Percentiles rank a stretch among this genome's conserved stretches.
phyloP scores from a whole-genome alignment of 139 green algal species.

The Deuterostichococcus epilithicus region DNA sequence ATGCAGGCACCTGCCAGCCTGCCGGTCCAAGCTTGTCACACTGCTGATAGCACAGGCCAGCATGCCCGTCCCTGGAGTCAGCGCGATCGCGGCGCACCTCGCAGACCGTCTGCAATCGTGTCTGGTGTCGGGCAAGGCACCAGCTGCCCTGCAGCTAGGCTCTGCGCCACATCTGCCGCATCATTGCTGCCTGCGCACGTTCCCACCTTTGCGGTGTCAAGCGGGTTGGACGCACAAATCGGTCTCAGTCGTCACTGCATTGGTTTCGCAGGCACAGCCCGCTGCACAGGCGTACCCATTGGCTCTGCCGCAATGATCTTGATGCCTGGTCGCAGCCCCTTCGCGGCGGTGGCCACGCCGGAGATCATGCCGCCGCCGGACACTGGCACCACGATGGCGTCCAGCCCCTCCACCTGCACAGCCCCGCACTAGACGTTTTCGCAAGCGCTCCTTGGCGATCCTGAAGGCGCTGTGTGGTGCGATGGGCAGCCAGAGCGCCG shows the following conservation, averaged over 20 bases:
- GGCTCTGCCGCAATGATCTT: constrained; percentile 62
- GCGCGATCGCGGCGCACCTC: constrained; percentile 29
- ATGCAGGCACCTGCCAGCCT: too few relatives aligned
- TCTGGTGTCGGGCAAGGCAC: constrained; percentile 39
- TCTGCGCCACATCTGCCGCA: constrained; percentile 42
- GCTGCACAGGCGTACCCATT: constrained; percentile 20
- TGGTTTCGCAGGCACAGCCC: not conserved
- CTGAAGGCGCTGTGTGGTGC: too few relatives aligned
- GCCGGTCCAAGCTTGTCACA: too few relatives aligned
- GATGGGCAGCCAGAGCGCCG: too few relatives aligned
- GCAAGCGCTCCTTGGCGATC: too few relatives aligned
- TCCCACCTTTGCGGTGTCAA: not conserved
- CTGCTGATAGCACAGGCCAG: too few relatives aligned
- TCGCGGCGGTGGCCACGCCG: constrained; percentile 70
- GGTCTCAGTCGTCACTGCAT: not conserved
- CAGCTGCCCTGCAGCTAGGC: constrained; percentile 52
- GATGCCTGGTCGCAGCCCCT: constrained; percentile 58
- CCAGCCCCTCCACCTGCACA: constrained; percentile 45
- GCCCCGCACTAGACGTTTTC: not conserved
- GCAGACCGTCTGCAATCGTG: constrained; percentile 79
- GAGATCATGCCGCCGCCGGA: constrained; percentile 76
- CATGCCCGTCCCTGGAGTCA: not conserved
- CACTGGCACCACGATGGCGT: constrained; percentile 76
- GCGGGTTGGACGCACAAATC: not conserved
- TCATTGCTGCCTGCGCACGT: constrained; percentile 17